Conservation (phyloP, 768 basidiomycete genomes). For the Suillus hirtellus region DNA sequence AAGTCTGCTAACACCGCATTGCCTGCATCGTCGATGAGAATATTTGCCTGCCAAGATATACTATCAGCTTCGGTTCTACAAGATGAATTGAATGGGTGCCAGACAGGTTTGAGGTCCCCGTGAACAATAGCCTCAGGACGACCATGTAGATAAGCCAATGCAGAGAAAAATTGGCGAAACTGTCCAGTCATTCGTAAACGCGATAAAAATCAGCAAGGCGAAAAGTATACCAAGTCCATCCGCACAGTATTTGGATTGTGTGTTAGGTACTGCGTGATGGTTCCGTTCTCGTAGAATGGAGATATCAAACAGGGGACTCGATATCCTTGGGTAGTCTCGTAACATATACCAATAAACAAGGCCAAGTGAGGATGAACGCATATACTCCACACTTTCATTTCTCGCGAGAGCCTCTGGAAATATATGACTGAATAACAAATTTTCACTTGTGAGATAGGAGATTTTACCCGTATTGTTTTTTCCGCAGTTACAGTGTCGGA, state of each 20-base stretch:
- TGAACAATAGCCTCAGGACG: slow-evolving; percentile 49
- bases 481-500: not conserved
- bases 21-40: slow-evolving; percentile 3
- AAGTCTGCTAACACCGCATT: slow-evolving; percentile 6
- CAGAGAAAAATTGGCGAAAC: slow-evolving; percentile 58
- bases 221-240: slow-evolving; percentile 44
- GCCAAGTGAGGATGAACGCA: slow-evolving; percentile 25
- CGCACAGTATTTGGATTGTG: slow-evolving; percentile 42
- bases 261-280: slow-evolving; percentile 48
- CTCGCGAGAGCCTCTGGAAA: slow-evolving; percentile 28
- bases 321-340: slow-evolving; percentile 18
- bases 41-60: slow-evolving; percentile 2
- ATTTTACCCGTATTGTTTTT: slow-evolving; percentile 3
- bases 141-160: slow-evolving; percentile 56
- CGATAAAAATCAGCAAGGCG: not conserved
- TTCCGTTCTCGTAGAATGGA: slow-evolving; percentile 62
- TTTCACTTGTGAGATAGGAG: not conserved
- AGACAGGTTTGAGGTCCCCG: slow-evolving; percentile 62
- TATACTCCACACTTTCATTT: slow-evolving; percentile 28
- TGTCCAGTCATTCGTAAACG: slow-evolving; percentile 19
- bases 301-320: slow-evolving; percentile 48
- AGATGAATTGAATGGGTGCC: slow-evolving; percentile 16
- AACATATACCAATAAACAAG: slow-evolving; percentile 27
- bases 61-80: not conserved
- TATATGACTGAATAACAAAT: not conserved